Evolutionary conservation across 2,329 filamentous ascomycete species (phyloP), one percentile per base, ranked within the genome.

Genomic region (Phialophora macrospora): DNA sequence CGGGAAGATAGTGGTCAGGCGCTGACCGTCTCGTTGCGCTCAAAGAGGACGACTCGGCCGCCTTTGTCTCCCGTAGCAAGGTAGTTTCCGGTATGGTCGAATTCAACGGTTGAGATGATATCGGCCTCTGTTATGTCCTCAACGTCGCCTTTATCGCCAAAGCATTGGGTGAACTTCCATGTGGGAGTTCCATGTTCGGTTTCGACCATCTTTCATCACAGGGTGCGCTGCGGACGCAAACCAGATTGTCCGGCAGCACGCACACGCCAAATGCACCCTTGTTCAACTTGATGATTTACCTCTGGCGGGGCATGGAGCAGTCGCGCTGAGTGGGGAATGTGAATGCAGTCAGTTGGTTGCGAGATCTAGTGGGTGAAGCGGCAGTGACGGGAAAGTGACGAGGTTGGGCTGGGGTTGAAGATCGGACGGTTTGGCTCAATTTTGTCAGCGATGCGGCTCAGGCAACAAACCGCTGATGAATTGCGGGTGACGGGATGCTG

Each of bases 141-240:
- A 72, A 99, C 94, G 83, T 99, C 95, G 74, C 95, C 95, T 83
- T 99, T 99, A 83, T 99, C 95, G 80, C 95, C 95, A 82, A 99
- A 99, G 84, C 95, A 98, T 93, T 98, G 94, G 81, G 94, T 98
- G 84, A 98, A 98, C 86, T 98, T 98, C 94, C 94, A 98, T 82
- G 93, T 98, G 78, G 93, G 93, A 83, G 92, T 90, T 85, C 88
- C 92, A 82, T 90, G 86, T 84, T 96, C 93, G 84, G 90, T 90
- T 87, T 97, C 93, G 85, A 95, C 93, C 93, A 98, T 97, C 84
- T 90, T 94, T 80, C 76, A 76, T 75, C 71, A 72, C 74, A 75
- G 73, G 59, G 56, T 61, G 62, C 62, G 59, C 62, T 60, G 58
- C 58, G 32, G 58, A 46, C 32, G 44, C 58, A 60, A 48, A 34